Evolutionary conservation across 148 eudicot species (phyloP), one percentile per base, ranked within the genome.

Genomic region (Arctostaphylos glauca): DNA sequence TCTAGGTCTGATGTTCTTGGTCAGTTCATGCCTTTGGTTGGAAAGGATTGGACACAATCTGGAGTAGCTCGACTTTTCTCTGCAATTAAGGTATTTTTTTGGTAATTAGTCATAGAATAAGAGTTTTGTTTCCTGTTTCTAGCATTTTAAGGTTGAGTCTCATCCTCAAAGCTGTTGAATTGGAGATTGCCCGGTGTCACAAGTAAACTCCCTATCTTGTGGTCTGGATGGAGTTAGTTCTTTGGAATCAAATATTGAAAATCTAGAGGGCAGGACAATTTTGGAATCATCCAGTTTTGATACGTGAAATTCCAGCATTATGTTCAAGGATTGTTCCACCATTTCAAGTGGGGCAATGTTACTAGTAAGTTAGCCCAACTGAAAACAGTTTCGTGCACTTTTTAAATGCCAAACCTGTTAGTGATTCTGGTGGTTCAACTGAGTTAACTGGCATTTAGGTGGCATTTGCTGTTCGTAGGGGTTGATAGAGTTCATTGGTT

Each of bases 1-100:
- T 86, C 68, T 87, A 96, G 99, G 91, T 96, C 99, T 71, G 99
- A 96, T 88, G 99, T 96, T 90, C 99, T 96, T 87, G 99, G 99
- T 86, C 99, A 96, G 79, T 92, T 96, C 87, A 94, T 94, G 99
- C 99, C 98, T 80, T 89, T 96, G 85, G 98, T 96, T 86, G 99
- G 99, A 85, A 96, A 91, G 87, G 99, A 96, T 86, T 96, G 99
- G 99, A 91, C 98, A 48, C 98, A 96, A 66, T 93, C 96, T 75
- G 98, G 99, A 48, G 98, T 96, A 78, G 96, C 99, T 89, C 92
- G 94, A 23, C 91, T 96, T 83, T 96, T 96, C 89, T 93, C 88
- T 85, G 99, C 99, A 84, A 96, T 96, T 76, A 93, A 96, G 99
- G 99, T 96, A 83, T 83, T 46, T 3, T 64, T 67, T 49, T 66